A percentile compares a stretch with the other conserved stretches of the same genome.
phyloP scores from a whole-genome alignment of 2,329 filamentous ascomycete species.

The Tolypocladium tundrense region DNA sequence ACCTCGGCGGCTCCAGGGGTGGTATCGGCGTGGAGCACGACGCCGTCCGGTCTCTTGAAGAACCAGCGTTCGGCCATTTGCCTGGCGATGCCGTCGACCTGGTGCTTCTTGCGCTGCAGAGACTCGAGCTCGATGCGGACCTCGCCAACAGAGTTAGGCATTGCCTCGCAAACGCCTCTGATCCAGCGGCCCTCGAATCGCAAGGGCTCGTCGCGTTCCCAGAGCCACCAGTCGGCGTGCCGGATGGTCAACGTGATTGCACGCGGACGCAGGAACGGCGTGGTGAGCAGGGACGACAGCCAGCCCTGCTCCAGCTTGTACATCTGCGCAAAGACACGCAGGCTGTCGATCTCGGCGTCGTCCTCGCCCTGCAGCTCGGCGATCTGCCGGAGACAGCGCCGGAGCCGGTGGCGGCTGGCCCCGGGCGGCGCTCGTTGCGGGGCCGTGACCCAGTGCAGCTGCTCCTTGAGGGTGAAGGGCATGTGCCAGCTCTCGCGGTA shows the following conservation, averaged over 20 bases:
- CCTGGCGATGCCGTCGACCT: slow-evolving; percentile 33
- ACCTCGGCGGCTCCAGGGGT: slow-evolving; percentile 12
- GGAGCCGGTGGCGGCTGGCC: slow-evolving; percentile 3
- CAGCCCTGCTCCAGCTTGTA: slow-evolving; percentile 21
- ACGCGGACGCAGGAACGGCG: slow-evolving; percentile 20
- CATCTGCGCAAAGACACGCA: slow-evolving; percentile 33
- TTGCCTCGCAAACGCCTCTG: slow-evolving; percentile 2
- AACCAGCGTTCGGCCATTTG: slow-evolving; percentile 23
- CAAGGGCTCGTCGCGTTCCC: slow-evolving; percentile 27
- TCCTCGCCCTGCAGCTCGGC: slow-evolving; percentile 9
- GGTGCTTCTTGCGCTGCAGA: slow-evolving; percentile 30
- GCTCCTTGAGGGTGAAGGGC: slow-evolving; percentile 27
- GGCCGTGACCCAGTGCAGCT: slow-evolving; percentile 26
- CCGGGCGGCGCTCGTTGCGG: slow-evolving; percentile 19
- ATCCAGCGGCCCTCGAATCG: slow-evolving; percentile 27
- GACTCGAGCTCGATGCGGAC: slow-evolving; percentile 38
- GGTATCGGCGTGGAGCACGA: slow-evolving; percentile 17
- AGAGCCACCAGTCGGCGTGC: slow-evolving; percentile 38
- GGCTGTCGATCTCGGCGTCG: slow-evolving; percentile 15
- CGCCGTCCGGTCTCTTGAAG: slow-evolving; percentile 22
- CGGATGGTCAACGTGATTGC: slow-evolving; percentile 33
- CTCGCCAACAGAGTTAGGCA: slow-evolving; percentile 24
- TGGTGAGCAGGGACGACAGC: slow-evolving; percentile 15
- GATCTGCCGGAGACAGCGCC: slow-evolving; percentile 7
- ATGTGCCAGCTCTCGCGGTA: slow-evolving; percentile 33